Percentiles rank a stretch among this genome's conserved stretches.
These are phyloP conservation scores for Neurospora sp. DNA, from an alignment of 2,329 filamentous ascomycete genomes.

Conservation along the genomic window DNA sequence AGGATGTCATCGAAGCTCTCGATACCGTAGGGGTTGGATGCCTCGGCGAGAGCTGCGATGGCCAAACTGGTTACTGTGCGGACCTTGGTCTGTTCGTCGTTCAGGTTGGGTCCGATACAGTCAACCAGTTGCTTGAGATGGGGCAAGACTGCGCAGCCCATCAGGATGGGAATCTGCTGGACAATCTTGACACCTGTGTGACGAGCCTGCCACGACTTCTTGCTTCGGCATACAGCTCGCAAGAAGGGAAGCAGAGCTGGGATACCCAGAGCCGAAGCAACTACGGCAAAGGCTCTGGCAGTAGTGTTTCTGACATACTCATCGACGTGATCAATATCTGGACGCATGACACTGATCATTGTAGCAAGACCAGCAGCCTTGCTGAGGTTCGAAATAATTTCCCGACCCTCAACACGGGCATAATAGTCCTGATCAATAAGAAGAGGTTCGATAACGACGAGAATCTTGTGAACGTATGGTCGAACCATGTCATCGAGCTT, in stretches of 20 bases:
- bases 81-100: slow-evolving; percentile 97
- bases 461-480: slow-evolving; percentile 94
- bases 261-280: slow-evolving; percentile 91
- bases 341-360: slow-evolving; percentile 99
- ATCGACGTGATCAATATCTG: slow-evolving; percentile 96
- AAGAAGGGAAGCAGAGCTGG: slow-evolving; percentile 91
- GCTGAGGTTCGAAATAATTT: slow-evolving; percentile 96
- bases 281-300: slow-evolving; percentile 90
- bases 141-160: slow-evolving; percentile 93
- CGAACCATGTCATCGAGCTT: slow-evolving; percentile 95
- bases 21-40: slow-evolving; percentile 96
- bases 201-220: slow-evolving; percentile 97
- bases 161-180: slow-evolving; percentile 95
- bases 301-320: slow-evolving; percentile 98
- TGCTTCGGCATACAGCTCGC: slow-evolving; percentile 89
- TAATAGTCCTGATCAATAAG: slow-evolving; percentile 99
- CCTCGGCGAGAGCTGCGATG: slow-evolving; percentile 89
- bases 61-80: slow-evolving; percentile 91
- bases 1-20: slow-evolving; percentile 98
- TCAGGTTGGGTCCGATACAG: slow-evolving; percentile 90
- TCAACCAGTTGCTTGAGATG: slow-evolving; percentile 94
- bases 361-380: slow-evolving; percentile 95
- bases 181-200: slow-evolving; percentile 99
- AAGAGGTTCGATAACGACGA: slow-evolving; percentile 97
- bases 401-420: slow-evolving; percentile 91